These are phyloP conservation scores for Vigna radiata DNA, from an alignment of 306 rosid genomes.

Conservation along the genomic window DNA sequence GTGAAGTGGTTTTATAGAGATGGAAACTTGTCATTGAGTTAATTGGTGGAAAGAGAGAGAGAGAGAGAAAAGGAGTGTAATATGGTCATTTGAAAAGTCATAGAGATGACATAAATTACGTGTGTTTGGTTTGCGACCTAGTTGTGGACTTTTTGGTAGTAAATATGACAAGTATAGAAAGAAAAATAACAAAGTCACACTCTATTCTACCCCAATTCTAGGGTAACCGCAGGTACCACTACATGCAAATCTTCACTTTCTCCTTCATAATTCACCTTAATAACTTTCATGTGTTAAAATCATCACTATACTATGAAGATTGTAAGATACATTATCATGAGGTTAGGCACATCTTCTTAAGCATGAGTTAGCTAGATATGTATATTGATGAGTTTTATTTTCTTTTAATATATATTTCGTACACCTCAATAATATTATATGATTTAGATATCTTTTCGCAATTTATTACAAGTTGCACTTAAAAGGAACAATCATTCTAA, in stretches of 20 bases:
- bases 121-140: conserved; percentile 35
- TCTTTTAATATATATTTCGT: no score
- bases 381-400: neutral
- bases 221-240: neutral
- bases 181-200: neutral
- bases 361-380: neutral
- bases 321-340: neutral
- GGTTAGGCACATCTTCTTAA: conserved; percentile 3
- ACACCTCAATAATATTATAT: no score
- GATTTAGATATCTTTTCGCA: neutral
- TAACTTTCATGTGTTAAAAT: no score
- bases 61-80: neutral
- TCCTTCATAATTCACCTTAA: neutral
- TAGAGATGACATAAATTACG: conserved; percentile 4
- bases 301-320: no score
- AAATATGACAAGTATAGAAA: neutral
- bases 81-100: conserved; percentile 50
- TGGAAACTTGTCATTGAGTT: conserved; percentile 11
- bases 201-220: neutral
- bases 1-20: conserved; percentile 47
- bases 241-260: neutral
- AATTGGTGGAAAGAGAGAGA: conserved; percentile 41
- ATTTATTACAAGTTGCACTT: neutral
- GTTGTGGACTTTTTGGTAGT: neutral
- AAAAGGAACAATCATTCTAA: no score